A percentile compares a stretch with the other conserved stretches of the same genome.
These are phyloP conservation scores for Begonia masoniana DNA, from an alignment of 306 rosid genomes.

Conservation along the genomic window DNA sequence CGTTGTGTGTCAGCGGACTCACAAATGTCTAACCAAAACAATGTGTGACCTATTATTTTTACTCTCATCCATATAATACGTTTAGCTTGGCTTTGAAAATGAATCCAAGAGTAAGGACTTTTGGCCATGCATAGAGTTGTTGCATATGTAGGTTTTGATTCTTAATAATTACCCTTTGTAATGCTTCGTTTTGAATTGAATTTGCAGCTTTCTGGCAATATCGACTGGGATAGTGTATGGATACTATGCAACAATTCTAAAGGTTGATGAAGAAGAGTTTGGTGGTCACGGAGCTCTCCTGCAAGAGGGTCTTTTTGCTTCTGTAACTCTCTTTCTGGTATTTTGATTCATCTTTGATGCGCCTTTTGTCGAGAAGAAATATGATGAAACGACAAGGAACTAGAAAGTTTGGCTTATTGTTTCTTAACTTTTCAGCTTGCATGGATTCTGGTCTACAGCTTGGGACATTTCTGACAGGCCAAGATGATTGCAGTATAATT, in stretches of 20 bases:
- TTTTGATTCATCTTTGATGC: neutral
- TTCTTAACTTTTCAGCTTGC: conserved; percentile 51
- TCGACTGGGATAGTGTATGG: conserved; percentile 70
- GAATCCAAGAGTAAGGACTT: too few species aligned
- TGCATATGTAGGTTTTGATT: too few species aligned
- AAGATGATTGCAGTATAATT: too few species aligned
- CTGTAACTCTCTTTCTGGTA: conserved; percentile 93
- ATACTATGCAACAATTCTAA: conserved; percentile 70
- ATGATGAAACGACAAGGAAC: neutral
- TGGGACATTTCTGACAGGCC: conserved; percentile 71
- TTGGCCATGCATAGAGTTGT: too few species aligned
- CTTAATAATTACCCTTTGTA: too few species aligned
- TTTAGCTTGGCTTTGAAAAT: too few species aligned
- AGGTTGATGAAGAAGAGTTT: conserved; percentile 91
- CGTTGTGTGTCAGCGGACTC: too few species aligned
- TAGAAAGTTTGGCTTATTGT: conserved; percentile 1
- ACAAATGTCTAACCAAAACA: too few species aligned
- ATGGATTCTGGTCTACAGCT: conserved; percentile 85
- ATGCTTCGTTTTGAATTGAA: neutral
- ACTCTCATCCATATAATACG: too few species aligned
- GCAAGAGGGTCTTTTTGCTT: conserved; percentile 96
- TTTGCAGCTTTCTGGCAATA: conserved; percentile 61
- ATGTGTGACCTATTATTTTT: too few species aligned
- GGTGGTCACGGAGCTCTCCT: conserved; percentile 99
- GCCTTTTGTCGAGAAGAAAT: neutral